phyloP scores from a whole-genome alignment of 2,329 filamentous ascomycete species.

The Sclerotinia sclerotiorum region DNA sequence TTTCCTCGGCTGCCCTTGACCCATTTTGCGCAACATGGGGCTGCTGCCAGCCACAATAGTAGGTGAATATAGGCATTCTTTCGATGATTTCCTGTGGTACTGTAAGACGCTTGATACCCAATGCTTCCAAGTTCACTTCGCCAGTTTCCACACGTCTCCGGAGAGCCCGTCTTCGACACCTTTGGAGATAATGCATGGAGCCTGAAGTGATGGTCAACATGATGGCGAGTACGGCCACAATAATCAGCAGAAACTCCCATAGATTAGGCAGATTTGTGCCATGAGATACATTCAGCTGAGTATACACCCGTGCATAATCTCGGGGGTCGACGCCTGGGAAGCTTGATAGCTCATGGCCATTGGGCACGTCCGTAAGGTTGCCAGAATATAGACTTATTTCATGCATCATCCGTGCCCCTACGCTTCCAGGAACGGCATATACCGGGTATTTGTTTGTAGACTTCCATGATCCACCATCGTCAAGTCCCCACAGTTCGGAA shows the following conservation, averaged over 20 bases:
- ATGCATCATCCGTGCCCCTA: constrained; percentile 67
- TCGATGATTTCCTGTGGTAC: constrained; percentile 72
- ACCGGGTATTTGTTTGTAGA: constrained; percentile 71
- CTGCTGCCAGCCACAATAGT: constrained; percentile 54
- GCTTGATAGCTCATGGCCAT: constrained; percentile 55
- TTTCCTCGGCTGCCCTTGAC: not conserved
- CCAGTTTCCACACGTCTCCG: constrained; percentile 70
- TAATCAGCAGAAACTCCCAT: constrained; percentile 75
- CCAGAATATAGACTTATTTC: constrained; percentile 77
- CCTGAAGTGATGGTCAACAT: constrained; percentile 68
- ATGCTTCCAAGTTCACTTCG: constrained; percentile 80
- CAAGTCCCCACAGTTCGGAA: constrained; percentile 67
- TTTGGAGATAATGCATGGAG: constrained; percentile 76
- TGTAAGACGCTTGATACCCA: constrained; percentile 79
- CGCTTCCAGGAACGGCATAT: constrained; percentile 72
- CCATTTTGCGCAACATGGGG: constrained; percentile 42
- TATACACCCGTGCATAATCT: constrained; percentile 62
- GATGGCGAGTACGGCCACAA: constrained; percentile 68
- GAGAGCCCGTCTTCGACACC: constrained; percentile 65
- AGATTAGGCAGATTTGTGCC: constrained; percentile 61
- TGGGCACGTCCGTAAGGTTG: constrained; percentile 62
- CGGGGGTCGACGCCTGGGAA: constrained; percentile 55
- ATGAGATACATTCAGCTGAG: constrained; percentile 51
- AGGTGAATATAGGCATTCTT: constrained; percentile 76
- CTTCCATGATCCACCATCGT: constrained; percentile 72